Base-by-base conservation (phyloP, 257 asterid species). In the Cruciata laevipes region DNA sequence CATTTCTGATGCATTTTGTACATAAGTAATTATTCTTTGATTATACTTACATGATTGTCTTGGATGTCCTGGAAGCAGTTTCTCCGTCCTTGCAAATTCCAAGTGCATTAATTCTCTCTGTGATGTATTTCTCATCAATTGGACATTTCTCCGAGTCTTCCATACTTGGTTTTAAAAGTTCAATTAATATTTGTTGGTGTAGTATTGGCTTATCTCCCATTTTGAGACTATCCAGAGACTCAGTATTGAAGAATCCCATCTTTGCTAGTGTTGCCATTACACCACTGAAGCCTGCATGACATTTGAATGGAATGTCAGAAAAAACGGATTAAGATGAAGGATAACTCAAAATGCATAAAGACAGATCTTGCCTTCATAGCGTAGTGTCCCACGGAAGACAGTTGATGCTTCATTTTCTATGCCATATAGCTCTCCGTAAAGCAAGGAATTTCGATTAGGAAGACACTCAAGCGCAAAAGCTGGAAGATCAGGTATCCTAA, bases 401-500 rank as follows among this genome's bases (percentile, higher is more conserved):
- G 96, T 90, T 10, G 87, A 83, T 33, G 97, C 99, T 84, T 93
- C 99, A 20, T 85, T 78, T 71, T 76, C 73, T 71, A 93, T 84
- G 18, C 97, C 96, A 71, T 93, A 93, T 23, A 93, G 81, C 72
- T 86, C 91, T 73, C 92, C 99, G 65, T 90, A 93, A 44, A 86
- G 75, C 73, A 93, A 84, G 40, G 97, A 90, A 79, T 93, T 81
- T 17, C 99, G 86, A 71, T 93, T 93, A 37, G 97, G 99, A 75
- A 93, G 97, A 69, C 97, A 90, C 75, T 93, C 99, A 82, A 93
- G 77, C 55, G 99, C 96, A 69, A 90, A 93, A 67, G 97, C 99
- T 47, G 97, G 97, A 71, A 86, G 85, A 73, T 86, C 83, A 24
- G 89, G 85, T 65, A 93, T 66, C 71, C 96, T 84, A 67, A 86